A percentile compares a stretch with the other conserved stretches of the same genome.
phyloP scores from a whole-genome alignment of 257 asterid genomes.

The Primulina eburnea region DNA sequence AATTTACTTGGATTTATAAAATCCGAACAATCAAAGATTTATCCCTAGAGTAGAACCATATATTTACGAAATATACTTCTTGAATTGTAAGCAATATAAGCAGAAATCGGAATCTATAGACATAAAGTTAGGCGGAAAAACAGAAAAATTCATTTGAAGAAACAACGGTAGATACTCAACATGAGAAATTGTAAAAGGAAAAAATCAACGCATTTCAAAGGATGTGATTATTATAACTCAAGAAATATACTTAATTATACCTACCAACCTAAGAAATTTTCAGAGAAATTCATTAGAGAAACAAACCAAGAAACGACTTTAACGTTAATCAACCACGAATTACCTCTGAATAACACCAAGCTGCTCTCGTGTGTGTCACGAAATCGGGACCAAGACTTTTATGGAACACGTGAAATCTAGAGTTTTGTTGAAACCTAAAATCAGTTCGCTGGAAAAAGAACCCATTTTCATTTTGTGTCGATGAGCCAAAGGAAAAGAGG shows the following conservation, averaged over 20 bases:
- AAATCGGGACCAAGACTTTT: not conserved
- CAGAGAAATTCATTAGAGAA: not conserved
- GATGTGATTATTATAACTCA: not conserved
- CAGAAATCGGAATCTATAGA: not conserved
- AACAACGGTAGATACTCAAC: not conserved
- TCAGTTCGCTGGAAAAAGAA: not conserved
- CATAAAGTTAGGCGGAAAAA: not conserved
- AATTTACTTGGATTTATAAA: conserved; percentile 20
- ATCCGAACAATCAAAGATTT: not conserved
- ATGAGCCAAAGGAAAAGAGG: no score
- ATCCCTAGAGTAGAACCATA: no score
- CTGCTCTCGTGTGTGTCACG: not conserved
- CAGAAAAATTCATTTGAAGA: not conserved
- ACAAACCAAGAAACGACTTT: not conserved
- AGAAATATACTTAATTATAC: not conserved
- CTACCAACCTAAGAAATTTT: not conserved
- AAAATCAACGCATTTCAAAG: not conserved
- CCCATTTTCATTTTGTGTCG: not conserved
- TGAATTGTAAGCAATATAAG: not conserved
- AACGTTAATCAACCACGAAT: no score
- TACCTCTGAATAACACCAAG: no score
- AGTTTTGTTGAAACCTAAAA: not conserved
- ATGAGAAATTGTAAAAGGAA: no score
- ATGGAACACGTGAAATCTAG: not conserved
- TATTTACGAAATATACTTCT: no score